A percentile compares a stretch with the other conserved stretches of the same genome.
phyloP scores from a whole-genome alignment of 257 asterid species.

The Coffea canephora region DNA sequence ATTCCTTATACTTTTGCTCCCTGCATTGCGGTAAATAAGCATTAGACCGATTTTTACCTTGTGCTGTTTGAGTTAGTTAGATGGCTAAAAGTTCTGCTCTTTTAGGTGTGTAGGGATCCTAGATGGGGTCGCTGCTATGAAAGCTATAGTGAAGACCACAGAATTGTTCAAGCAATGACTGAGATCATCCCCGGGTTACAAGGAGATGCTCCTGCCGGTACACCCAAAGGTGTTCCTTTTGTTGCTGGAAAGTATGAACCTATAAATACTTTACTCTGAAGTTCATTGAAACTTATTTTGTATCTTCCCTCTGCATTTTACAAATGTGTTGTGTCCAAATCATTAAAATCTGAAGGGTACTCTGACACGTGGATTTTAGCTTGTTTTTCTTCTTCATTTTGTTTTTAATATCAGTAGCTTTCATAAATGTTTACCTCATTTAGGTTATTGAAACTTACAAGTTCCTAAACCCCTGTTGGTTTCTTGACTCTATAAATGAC shows the following conservation, averaged over 20 bases:
- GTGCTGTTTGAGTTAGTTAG: not conserved
- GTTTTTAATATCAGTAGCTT: not conserved
- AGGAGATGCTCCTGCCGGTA: slow-evolving; percentile 68
- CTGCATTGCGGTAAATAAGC: slow-evolving; percentile 50
- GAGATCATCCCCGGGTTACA: slow-evolving; percentile 89
- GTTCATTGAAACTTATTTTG: too few species aligned
- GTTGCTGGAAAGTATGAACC: slow-evolving; percentile 66
- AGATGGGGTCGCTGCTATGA: slow-evolving; percentile 97
- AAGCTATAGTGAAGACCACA: slow-evolving; percentile 85
- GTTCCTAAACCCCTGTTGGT: not conserved
- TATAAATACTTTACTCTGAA: not conserved
- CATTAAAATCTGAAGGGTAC: not conserved
- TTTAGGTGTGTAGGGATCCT: slow-evolving; percentile 89
- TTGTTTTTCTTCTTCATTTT: not conserved
- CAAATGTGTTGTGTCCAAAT: too few species aligned
- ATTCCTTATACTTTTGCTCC: slow-evolving; percentile 62
- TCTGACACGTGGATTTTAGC: not conserved
- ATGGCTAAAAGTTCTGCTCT: not conserved
- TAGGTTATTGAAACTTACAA: not conserved
- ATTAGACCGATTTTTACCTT: not conserved
- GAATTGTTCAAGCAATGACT: slow-evolving; percentile 72
- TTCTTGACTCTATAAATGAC: not conserved
- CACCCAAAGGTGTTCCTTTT: slow-evolving; percentile 55
- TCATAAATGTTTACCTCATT: not conserved
- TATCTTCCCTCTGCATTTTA: not conserved